These are phyloP conservation scores for Saprolegnia diclina DNA, from an alignment of 352 stramenopile species.

Conservation along the genomic window DNA sequence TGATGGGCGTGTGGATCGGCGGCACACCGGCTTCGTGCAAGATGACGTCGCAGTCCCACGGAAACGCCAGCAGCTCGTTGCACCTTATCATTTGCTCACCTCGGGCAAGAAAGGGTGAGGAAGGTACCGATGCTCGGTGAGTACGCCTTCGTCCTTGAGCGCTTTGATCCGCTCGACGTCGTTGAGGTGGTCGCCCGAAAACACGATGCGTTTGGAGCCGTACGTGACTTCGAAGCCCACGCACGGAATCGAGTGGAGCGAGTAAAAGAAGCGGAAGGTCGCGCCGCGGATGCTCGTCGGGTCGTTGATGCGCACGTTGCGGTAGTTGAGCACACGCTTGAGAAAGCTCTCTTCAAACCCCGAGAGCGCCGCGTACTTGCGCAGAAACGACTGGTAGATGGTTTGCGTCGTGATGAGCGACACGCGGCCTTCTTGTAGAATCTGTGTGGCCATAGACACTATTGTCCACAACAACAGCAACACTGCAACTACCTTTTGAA, in stretches of 20 bases:
- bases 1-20: constrained; percentile 93
- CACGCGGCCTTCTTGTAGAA: constrained; percentile 91
- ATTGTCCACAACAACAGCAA: not conserved
- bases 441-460: constrained; percentile 30
- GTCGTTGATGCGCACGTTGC: constrained; percentile 89
- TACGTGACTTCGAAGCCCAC: constrained; percentile 92
- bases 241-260: constrained; percentile 94
- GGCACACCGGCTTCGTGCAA: constrained; percentile 93
- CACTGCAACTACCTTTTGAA: constrained; percentile 87
- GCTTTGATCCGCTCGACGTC: constrained; percentile 86
- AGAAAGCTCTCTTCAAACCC: constrained; percentile 88
- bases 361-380: constrained; percentile 94
- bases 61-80: constrained; percentile 91
- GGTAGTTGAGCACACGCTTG: constrained; percentile 87
- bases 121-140: constrained; percentile 56
- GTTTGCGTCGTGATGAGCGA: constrained; percentile 94
- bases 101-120: not conserved
- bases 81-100: constrained; percentile 28
- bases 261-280: constrained; percentile 96
- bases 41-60: constrained; percentile 91
- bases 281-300: constrained; percentile 91
- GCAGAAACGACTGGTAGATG: constrained; percentile 95
- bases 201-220: constrained; percentile 92
- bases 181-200: constrained; percentile 95
- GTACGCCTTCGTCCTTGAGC: constrained; percentile 75